Base-by-base conservation (phyloP, 495 filamentous ascomycete species). In the Tuber indicum region DNA sequence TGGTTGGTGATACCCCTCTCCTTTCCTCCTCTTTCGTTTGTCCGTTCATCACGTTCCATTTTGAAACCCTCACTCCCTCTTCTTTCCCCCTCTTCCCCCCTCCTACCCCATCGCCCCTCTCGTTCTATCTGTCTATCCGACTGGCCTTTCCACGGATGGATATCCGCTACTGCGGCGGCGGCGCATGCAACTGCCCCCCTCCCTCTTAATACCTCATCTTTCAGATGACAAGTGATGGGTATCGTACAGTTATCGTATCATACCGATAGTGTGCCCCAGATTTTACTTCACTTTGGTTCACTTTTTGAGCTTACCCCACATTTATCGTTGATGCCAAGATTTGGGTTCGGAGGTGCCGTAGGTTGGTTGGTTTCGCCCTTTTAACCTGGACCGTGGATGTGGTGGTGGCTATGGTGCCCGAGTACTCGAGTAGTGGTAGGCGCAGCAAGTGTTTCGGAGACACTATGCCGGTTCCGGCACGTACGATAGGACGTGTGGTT, bases 201-300 rank as follows among this genome's bases (percentile, higher is more conserved):
- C 16, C 58, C 58, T 66, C 58, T 66, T 66, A 66, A 66, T 66
- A 17, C 58, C 58, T 66, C 58, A 66, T 66, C 26, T 66, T 66
- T 66, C 58, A 66, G 58, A 66, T 66, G 58, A 66, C 58, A 17
- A 17, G 58, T 7, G 58, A 66, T 66, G 14, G 58, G 58, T 66
- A 66, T 66, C 58, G 58, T 66, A 36, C 26, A 36, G 58, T 32
- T 47, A 62, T 62, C 26, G 58, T 32, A 36, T 36, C 58, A 36
- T 17, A 43, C 42, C 42, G 9, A 10, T 43, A 16, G 26, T 14
- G 26, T 66, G 58, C n/a, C 26, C 58, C 58, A 26, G 12, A 66
- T 36, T 36, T 66, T 36, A 8, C 26, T 66, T 66, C 58, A 66
- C 58, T 66, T 66, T 66, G 26, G 2, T 66, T 32, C 58, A 66